Evolutionary conservation across 1,284 basidiomycete species (phyloP).

Genomic region (Cryptococcus depauperatus): DNA sequence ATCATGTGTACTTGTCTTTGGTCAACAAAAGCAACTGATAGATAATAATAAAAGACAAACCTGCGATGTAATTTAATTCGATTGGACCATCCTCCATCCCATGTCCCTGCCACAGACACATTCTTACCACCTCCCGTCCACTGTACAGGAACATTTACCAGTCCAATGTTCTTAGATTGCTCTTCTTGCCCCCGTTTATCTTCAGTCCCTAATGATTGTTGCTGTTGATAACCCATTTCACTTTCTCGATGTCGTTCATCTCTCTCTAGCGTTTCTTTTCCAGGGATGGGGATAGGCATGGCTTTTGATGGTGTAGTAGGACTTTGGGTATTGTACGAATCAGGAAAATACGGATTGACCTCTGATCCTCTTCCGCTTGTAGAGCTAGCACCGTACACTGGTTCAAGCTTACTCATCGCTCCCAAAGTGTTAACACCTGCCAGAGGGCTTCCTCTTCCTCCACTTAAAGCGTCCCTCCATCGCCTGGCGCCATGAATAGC

Average conservation of each 20-base stretch:
- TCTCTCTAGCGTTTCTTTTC: slow-evolving; percentile 8
- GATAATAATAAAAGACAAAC: slow-evolving; percentile 25
- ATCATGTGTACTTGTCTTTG: slow-evolving; percentile 47
- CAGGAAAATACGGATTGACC: slow-evolving; percentile 33
- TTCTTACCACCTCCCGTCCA: slow-evolving; percentile 46
- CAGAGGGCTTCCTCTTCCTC: slow-evolving; percentile 23
- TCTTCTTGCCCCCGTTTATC: slow-evolving; percentile 15
- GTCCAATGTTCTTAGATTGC: slow-evolving; percentile 21
- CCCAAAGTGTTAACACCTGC: slow-evolving; percentile 16
- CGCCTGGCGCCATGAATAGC: neutral
- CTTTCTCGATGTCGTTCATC: too few species aligned
- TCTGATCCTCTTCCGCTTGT: neutral
- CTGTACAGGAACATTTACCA: slow-evolving; percentile 38
- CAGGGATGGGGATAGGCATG: slow-evolving; percentile 22
- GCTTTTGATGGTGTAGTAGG: slow-evolving; percentile 2
- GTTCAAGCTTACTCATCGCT: slow-evolving; percentile 29
- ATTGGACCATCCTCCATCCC: slow-evolving; percentile 53
- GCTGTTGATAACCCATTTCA: too few species aligned
- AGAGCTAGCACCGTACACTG: slow-evolving; percentile 8
- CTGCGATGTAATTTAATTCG: slow-evolving; percentile 48
- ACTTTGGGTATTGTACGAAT: slow-evolving; percentile 12
- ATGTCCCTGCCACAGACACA: slow-evolving; percentile 54
- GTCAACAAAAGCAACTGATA: neutral
- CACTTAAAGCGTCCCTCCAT: slow-evolving; percentile 32
- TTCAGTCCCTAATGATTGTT: too few species aligned